These are phyloP conservation scores for Citrullus colocynthis DNA, from an alignment of 306 rosid species.

Conservation along the genomic window DNA sequence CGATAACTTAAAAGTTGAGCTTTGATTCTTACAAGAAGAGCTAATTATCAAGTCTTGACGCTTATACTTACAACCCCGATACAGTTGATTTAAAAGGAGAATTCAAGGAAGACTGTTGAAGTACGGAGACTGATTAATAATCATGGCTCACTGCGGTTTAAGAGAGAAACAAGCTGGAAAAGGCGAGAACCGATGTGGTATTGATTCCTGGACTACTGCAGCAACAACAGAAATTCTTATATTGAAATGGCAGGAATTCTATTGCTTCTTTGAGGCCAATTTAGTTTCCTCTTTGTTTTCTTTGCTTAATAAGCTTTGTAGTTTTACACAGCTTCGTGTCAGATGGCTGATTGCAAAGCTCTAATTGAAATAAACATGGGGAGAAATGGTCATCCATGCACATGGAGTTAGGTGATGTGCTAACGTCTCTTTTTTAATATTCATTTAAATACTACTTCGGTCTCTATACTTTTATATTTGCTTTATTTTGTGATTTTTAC, in stretches of 20 bases:
- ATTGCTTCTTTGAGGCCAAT: not conserved
- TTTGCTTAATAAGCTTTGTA: not conserved
- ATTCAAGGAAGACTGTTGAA: not conserved
- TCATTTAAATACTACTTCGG: no score
- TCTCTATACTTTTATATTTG: no score
- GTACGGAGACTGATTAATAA: not conserved
- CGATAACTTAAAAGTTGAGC: not conserved
- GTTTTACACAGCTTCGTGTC: not conserved
- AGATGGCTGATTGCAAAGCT: not conserved
- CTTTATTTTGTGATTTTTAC: no score
- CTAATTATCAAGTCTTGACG: not conserved
- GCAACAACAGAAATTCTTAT: not conserved
- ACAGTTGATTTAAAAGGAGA: not conserved
- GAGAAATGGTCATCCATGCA: slow-evolving; percentile 19
- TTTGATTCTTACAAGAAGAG: not conserved
- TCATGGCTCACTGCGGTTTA: not conserved
- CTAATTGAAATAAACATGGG: not conserved
- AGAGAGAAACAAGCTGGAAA: not conserved
- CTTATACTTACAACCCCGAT: not conserved
- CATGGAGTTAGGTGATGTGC: slow-evolving; percentile 24
- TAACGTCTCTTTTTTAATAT: not conserved
- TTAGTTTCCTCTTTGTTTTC: not conserved
- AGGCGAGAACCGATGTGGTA: not conserved
- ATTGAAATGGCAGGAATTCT: not conserved
- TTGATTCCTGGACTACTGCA: not conserved